Base-by-base conservation (phyloP, 2,329 filamentous ascomycete species). In the Fusarium brachygibbosum region DNA sequence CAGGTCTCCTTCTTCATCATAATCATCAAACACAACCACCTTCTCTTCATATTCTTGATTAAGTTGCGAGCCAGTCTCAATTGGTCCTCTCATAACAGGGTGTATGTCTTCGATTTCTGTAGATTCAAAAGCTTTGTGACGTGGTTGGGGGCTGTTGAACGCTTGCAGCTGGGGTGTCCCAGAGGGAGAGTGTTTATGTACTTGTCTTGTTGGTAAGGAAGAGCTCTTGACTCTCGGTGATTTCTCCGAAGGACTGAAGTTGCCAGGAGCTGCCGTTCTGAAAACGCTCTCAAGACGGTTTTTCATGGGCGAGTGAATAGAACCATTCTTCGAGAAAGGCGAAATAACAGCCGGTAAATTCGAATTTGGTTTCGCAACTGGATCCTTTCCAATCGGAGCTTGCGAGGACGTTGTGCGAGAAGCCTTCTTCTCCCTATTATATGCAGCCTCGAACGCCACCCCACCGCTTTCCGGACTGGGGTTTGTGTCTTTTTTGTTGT, bases 381-480 rank as follows among this genome's bases (percentile, higher is more conserved):
- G 5, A n/a, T 10, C 28, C 13, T 13, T 21, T 32, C 6, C 8
- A 23, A 16, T 6, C 19, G 19, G 23, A 21, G 12, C 16, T 23
- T 2, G n/a, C 8, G 16, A 31, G 37, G 17, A 14, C 16, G 17
- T 8, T 34, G 37, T 9, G 16, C 51, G 51, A 54, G 21, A n/a
- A 10, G 5, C 10, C 40, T 14, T 34, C 17, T 13, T 11, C 13
- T 2, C 21, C 10, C 11, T n/a, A 13, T 2, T 2, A 13, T 21
- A 13, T 9, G 29, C 50, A 5, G 4, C 14, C 14, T 64, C 59
- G n/a, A 66, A 66, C 31, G 21, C 23, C 11, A 29, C n/a, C n/a
- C n/a, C 63, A 31, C n/a, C 54, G 31, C 63, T 66, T 14, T 13
- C 25, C 46, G 51, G 35, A 34, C 12, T 8, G 8, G 17, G 14